Base-by-base conservation (phyloP, 371 early-diverging fungal species). In the Dichotomocladium elegans region DNA sequence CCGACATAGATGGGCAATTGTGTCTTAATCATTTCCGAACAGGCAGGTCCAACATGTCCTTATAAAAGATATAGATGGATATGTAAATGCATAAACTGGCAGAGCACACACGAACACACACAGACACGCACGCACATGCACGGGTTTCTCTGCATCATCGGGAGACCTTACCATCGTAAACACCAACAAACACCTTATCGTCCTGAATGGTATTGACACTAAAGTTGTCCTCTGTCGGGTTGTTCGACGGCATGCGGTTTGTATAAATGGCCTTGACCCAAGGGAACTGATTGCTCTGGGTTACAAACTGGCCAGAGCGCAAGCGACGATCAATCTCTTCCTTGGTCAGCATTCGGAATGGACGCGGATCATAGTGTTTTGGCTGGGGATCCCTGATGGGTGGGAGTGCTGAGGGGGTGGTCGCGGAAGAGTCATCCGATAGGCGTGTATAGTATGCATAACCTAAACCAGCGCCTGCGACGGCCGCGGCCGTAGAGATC, bases 41-140 rank as follows among this genome's bases (percentile, higher is more conserved):
- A 73, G 29, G 62, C 51, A 34, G 72, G 72, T 22, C 74, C 76
- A 53, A 76, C 66, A 29, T 76, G 76, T 1, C 76, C 76, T 75
- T 57, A 9, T 4, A 15, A n/a, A n/a, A n/a, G n/a, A n/a, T n/a
- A n/a, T n/a, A n/a, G n/a, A n/a, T n/a, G n/a, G n/a, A n/a, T n/a
- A n/a, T n/a, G n/a, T n/a, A n/a, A n/a, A n/a, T n/a, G n/a, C n/a
- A n/a, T n/a, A n/a, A n/a, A n/a, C n/a, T n/a, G n/a, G n/a, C n/a
- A n/a, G n/a, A n/a, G n/a, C n/a, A n/a, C n/a, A n/a, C n/a, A n/a
- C n/a, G n/a, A n/a, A n/a, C n/a, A n/a, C n/a, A n/a, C n/a, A n/a
- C n/a, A n/a, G n/a, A n/a, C n/a, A n/a, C n/a, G n/a, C n/a, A n/a
- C n/a, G n/a, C n/a, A n/a, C n/a, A n/a, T n/a, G n/a, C n/a, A n/a